phyloP scores from a whole-genome alignment of 352 stramenopile species.

The Phytophthora sojae region DNA sequence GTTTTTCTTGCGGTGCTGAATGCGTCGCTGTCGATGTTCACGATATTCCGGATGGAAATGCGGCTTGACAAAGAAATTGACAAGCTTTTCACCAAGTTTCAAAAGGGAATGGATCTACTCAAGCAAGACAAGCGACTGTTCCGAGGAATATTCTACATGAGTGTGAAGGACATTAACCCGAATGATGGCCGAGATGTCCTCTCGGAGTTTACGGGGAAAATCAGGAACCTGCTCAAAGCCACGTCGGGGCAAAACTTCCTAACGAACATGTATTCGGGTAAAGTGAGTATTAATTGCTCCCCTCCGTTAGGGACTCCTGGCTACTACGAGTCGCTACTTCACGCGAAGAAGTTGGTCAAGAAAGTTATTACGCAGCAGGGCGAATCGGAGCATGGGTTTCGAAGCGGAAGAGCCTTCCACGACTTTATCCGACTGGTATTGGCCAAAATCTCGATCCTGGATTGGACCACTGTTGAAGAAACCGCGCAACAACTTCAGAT shows the following conservation, averaged over 20 bases:
- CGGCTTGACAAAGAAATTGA: conserved; percentile 71
- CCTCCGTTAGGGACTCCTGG: neutral
- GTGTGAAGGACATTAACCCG: conserved; percentile 67
- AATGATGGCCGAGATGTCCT: conserved; percentile 52
- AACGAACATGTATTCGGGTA: conserved; percentile 54
- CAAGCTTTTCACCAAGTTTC: conserved; percentile 55
- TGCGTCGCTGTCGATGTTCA: conserved; percentile 58
- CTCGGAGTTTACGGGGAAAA: conserved; percentile 47
- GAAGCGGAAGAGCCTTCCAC: neutral
- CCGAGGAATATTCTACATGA: conserved; percentile 48
- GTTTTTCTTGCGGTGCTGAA: conserved; percentile 72
- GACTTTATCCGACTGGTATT: too few species aligned
- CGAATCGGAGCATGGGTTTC: too few species aligned
- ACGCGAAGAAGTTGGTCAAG: conserved; percentile 37
- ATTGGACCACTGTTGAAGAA: too few species aligned
- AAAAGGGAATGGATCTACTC: conserved; percentile 55
- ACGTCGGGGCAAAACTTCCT: conserved; percentile 59
- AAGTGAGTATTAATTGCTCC: conserved; percentile 58
- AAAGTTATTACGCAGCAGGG: conserved; percentile 14
- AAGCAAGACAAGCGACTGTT: conserved; percentile 44
- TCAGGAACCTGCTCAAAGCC: conserved; percentile 37
- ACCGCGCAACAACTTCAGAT: too few species aligned
- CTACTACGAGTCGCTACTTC: conserved; percentile 56
- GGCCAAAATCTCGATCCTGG: too few species aligned
- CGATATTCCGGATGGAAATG: conserved; percentile 68